These are phyloP conservation scores for Blastosporella zonata DNA, from an alignment of 1,284 basidiomycete species.

Conservation along the genomic window DNA sequence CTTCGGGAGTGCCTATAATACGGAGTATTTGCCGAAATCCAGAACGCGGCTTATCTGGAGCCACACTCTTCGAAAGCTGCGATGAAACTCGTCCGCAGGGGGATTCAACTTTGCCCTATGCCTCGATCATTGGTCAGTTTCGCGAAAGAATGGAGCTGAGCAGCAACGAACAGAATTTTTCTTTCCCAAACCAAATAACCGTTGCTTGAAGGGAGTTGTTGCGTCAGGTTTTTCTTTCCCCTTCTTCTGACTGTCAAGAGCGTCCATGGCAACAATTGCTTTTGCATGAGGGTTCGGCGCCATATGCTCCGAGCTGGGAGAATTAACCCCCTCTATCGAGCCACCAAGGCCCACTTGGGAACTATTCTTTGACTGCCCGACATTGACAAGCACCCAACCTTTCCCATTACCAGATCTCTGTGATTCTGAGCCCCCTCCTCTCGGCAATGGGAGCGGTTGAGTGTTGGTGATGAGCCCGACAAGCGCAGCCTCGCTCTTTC, in stretches of 20 bases:
- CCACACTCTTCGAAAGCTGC: neutral
- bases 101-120: neutral
- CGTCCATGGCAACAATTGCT: conserved; percentile 58
- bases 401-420: conserved; percentile 28
- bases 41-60: conserved; percentile 23
- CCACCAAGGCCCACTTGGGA: conserved; percentile 9
- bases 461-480: conserved; percentile 42
- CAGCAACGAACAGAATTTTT: conserved; percentile 35
- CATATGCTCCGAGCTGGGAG: conserved; percentile 12
- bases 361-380: conserved; percentile 37
- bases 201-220: conserved; percentile 26
- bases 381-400: conserved; percentile 67
- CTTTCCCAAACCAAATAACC: conserved; percentile 39
- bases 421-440: conserved; percentile 21
- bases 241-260: conserved; percentile 47
- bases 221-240: conserved; percentile 27
- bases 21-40: conserved; percentile 33
- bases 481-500: conserved; percentile 55
- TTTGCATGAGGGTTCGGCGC: conserved; percentile 49
- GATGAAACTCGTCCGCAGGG: too few relatives aligned
- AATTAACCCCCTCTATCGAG: conserved; percentile 1
- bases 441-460: conserved; percentile 19
- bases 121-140: neutral
- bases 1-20: conserved; percentile 32
- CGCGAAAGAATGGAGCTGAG: neutral